These are phyloP conservation scores for Hebeloma cylindrosporum DNA, from an alignment of 768 basidiomycete genomes.

Conservation along the genomic window DNA sequence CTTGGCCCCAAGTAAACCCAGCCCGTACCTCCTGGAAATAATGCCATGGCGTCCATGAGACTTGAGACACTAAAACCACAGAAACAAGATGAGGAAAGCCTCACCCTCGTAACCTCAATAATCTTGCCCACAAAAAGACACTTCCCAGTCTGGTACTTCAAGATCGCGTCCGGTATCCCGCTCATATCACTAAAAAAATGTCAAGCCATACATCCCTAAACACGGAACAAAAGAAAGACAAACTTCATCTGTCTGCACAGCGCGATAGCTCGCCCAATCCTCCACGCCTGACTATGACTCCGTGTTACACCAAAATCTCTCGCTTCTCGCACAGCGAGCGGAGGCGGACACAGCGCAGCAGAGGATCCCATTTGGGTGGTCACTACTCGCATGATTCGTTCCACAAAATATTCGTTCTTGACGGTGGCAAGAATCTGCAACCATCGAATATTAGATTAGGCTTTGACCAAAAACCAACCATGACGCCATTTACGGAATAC, in stretches of 20 bases:
- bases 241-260: conserved; percentile 47
- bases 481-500: not conserved
- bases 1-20: conserved; percentile 38
- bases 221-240: conserved; percentile 2
- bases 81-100: not conserved
- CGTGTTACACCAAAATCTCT: conserved; percentile 45
- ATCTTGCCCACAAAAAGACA: conserved; percentile 62
- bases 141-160: conserved; percentile 31
- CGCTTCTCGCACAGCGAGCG: conserved; percentile 36
- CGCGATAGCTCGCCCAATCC: conserved; percentile 58
- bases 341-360: conserved; percentile 44
- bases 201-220: not conserved
- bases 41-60: not conserved
- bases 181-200: conserved; percentile 25
- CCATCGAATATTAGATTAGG: not conserved
- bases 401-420: conserved; percentile 43
- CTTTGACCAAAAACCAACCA: not conserved
- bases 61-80: not conserved
- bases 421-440: conserved; percentile 42
- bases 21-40: conserved; percentile 34
- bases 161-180: conserved; percentile 25
- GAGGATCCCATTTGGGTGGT: conserved; percentile 54
- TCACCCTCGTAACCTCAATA: conserved; percentile 41
- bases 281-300: conserved; percentile 61
- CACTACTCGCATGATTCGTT: conserved; percentile 44